Evolutionary conservation across 2,329 filamentous ascomycete species (phyloP).

Genomic region (Pseudocercospora eumusae): DNA sequence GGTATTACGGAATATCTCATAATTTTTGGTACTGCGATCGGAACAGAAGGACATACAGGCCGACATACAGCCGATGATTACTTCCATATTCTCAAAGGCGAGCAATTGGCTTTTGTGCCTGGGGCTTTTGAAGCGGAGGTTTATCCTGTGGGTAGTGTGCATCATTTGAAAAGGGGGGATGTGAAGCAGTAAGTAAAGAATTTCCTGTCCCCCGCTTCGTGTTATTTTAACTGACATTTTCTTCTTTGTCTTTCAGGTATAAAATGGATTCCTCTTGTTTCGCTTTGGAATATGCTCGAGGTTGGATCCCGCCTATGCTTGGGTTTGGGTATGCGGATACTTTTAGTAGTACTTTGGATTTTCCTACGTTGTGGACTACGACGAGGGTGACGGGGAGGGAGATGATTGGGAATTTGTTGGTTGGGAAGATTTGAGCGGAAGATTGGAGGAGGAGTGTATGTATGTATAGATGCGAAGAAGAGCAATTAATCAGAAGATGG

Average conservation of each 20-base stretch:
- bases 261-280: conserved; percentile 75
- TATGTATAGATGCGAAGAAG: not conserved
- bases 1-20: conserved; percentile 86
- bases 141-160: conserved; percentile 68
- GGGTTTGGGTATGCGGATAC: conserved; percentile 85
- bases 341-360: conserved; percentile 76
- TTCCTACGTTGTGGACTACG: conserved; percentile 83
- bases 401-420: conserved; percentile 72
- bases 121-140: conserved; percentile 68
- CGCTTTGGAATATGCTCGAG: conserved; percentile 79
- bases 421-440: conserved; percentile 63
- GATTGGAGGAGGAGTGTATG: not conserved
- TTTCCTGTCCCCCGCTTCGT: too few species aligned
- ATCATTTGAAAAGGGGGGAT: conserved; percentile 69
- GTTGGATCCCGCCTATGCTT: conserved; percentile 92
- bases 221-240: too few species aligned
- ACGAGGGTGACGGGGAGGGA: conserved; percentile 70
- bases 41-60: conserved; percentile 84
- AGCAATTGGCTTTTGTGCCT: conserved; percentile 72
- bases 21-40: conserved; percentile 79
- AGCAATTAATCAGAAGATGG: too few species aligned
- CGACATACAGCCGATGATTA: conserved; percentile 92
- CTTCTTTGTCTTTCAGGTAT: conserved; percentile 50
- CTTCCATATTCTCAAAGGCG: conserved; percentile 83
- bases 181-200: conserved; percentile 70